phyloP scores from a whole-genome alignment of 495 filamentous ascomycete species.

The Neurospora pannonica region DNA sequence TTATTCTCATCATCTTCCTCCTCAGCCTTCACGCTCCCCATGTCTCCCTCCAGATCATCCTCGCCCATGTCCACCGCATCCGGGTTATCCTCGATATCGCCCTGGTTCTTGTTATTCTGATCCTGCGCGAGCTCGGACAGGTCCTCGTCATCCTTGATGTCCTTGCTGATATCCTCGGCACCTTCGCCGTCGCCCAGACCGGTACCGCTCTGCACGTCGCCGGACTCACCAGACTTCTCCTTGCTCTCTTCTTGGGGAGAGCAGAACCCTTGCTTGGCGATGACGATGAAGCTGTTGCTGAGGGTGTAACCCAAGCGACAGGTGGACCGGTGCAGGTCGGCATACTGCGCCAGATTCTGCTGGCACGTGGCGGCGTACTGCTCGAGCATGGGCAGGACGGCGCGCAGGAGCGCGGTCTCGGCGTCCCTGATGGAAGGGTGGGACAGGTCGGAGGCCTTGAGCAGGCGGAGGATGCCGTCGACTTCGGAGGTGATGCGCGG shows the following conservation, averaged over 20 bases:
- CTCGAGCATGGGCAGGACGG: constrained; percentile 61
- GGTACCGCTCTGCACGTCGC: constrained; percentile 82
- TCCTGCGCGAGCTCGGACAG: constrained; percentile 85
- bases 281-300: constrained; percentile 60
- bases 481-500: constrained; percentile 38
- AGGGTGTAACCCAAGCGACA: constrained; percentile 68
- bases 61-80: constrained; percentile 95
- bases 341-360: constrained; percentile 41
- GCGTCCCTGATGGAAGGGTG: constrained; percentile 32
- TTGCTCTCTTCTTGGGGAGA: constrained; percentile 69
- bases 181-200: constrained; percentile 95
- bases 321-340: constrained; percentile 52
- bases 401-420: constrained; percentile 52
- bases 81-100: constrained; percentile 66
- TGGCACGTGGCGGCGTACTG: constrained; percentile 58
- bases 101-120: constrained; percentile 55
- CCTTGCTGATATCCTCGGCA: constrained; percentile 94
- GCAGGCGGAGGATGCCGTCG: constrained; percentile 36
- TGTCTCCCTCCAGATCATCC: constrained; percentile 74
- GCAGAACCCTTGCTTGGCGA: constrained; percentile 83
- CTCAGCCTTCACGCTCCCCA: constrained; percentile 53
- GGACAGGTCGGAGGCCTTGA: constrained; percentile 40
- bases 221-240: constrained; percentile 52
- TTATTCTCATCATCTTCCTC: constrained; percentile 45
- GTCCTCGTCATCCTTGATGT: constrained; percentile 88